A percentile compares a stretch with the other conserved stretches of the same genome.
phyloP scores from a whole-genome alignment of 2,329 filamentous ascomycete genomes.

The Lecanicillium sp. region DNA sequence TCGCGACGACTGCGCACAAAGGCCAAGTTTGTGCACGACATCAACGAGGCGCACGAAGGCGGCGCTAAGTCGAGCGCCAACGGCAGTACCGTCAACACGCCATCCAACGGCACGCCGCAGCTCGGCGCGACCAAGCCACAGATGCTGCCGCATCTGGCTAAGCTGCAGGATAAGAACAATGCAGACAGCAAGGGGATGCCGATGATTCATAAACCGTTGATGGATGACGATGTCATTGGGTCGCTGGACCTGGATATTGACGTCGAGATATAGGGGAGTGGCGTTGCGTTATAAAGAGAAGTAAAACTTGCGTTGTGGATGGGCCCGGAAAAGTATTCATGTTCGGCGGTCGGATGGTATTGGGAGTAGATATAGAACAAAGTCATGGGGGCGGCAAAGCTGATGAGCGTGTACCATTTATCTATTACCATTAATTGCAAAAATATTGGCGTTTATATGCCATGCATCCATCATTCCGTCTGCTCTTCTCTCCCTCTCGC shows the following conservation, averaged over 20 bases:
- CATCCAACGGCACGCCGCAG: conserved; percentile 47
- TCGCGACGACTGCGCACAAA: conserved; percentile 57
- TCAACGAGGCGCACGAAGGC: conserved; percentile 33
- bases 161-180: conserved; percentile 44
- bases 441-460: no score
- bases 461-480: no score
- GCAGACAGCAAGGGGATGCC: conserved; percentile 53
- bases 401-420: no score
- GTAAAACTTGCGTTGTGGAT: no score
- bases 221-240: conserved; percentile 90
- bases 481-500: no score
- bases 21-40: conserved; percentile 61
- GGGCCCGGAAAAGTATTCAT: no score
- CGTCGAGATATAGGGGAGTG: conserved; percentile 62
- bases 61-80: conserved; percentile 43
- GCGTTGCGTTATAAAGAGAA: neutral
- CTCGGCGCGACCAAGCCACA: conserved; percentile 31
- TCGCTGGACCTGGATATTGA: conserved; percentile 86
- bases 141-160: conserved; percentile 44
- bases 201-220: conserved; percentile 69
- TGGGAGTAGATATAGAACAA: neutral
- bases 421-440: no score
- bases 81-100: conserved; percentile 41
- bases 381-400: neutral
- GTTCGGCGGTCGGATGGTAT: no score